Evolutionary conservation across 176 grass and related monocot genomes (phyloP).

Genomic region (Triticum dicoccoides): DNA sequence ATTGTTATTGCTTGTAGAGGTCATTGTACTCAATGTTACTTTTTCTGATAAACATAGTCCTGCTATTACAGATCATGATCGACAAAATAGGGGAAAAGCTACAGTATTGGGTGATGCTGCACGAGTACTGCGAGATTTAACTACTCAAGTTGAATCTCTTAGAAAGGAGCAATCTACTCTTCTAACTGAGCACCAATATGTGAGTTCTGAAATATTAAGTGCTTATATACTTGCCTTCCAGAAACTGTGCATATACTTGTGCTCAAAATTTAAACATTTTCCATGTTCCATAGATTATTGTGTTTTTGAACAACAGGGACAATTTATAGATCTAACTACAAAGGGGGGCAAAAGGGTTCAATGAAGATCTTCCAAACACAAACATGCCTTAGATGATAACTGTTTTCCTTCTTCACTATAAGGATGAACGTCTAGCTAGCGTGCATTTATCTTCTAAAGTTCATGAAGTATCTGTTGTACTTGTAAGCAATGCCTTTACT

Average conservation of each 20-base stretch:
- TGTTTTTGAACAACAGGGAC: neutral
- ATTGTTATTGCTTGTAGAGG: neutral
- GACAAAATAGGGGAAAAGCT: slow-evolving; percentile 69
- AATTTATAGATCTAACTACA: neutral
- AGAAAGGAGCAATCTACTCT: slow-evolving; percentile 64
- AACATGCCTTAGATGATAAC: neutral
- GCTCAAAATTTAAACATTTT: neutral
- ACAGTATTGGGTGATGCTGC: slow-evolving; percentile 62
- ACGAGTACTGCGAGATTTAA: slow-evolving; percentile 55
- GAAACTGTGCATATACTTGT: neutral
- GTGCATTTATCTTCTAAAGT: neutral
- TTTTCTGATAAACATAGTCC: slow-evolving; percentile 25
- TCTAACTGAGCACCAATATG: slow-evolving; percentile 56
- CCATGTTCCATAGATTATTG: neutral
- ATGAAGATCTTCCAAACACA: neutral
- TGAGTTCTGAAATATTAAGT: slow-evolving; percentile 42
- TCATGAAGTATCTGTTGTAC: neutral
- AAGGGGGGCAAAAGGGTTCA: neutral
- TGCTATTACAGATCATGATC: slow-evolving; percentile 61
- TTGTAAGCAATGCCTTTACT: slow-evolving; percentile 8
- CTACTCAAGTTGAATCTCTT: slow-evolving; percentile 63
- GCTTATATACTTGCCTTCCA: neutral
- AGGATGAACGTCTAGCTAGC: neutral
- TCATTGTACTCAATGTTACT: slow-evolving; percentile 3
- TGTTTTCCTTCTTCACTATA: neutral